Percentiles rank a stretch among this genome's conserved stretches.
Evolutionary conservation across 805 yeast genomes (phyloP).

Genomic region (Candida golubevii): DNA sequence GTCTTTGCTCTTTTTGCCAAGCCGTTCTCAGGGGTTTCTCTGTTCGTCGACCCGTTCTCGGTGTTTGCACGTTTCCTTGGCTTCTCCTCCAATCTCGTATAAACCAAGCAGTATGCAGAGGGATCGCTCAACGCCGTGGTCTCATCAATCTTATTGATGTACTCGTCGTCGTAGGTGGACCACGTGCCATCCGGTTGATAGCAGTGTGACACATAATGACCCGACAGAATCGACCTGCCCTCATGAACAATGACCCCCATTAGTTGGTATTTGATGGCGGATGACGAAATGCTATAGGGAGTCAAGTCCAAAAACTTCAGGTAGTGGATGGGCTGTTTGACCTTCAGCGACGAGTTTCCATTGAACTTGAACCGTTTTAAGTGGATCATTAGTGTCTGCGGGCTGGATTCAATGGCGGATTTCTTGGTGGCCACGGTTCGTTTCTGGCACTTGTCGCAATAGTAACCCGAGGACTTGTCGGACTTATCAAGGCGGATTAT

Average conservation of each 20-base stretch:
- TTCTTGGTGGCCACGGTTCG: slow-evolving; percentile 75
- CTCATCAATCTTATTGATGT: slow-evolving; percentile 68
- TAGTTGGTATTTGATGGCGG: slow-evolving; percentile 51
- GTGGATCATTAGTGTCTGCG: slow-evolving; percentile 84
- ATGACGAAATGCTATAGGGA: slow-evolving; percentile 38
- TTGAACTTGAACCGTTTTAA: slow-evolving; percentile 88
- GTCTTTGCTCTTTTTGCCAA: slow-evolving; percentile 2
- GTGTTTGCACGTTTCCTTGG: slow-evolving; percentile 6
- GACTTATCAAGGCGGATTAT: slow-evolving; percentile 61
- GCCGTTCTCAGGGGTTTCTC: background rate
- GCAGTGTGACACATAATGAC: slow-evolving; percentile 90
- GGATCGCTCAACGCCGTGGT: slow-evolving; percentile 75
- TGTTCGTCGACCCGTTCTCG: slow-evolving; percentile 35
- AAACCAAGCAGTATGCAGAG: slow-evolving; percentile 85
- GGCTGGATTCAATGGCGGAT: slow-evolving; percentile 71
- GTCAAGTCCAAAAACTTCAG: slow-evolving; percentile 73
- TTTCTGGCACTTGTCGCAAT: slow-evolving; percentile 80
- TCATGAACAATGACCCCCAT: slow-evolving; percentile 87
- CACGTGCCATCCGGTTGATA: slow-evolving; percentile 89
- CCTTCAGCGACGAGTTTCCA: slow-evolving; percentile 73
- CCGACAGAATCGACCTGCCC: slow-evolving; percentile 87
- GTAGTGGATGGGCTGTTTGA: slow-evolving; percentile 81
- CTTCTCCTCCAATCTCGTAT: slow-evolving; percentile 70
- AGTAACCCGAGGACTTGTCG: slow-evolving; percentile 69
- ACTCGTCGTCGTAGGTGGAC: slow-evolving; percentile 94